Evolutionary conservation across 179 eudicot genomes (phyloP), one percentile per base, ranked within the genome.

Genomic region (Heliamphora pulchella): DNA sequence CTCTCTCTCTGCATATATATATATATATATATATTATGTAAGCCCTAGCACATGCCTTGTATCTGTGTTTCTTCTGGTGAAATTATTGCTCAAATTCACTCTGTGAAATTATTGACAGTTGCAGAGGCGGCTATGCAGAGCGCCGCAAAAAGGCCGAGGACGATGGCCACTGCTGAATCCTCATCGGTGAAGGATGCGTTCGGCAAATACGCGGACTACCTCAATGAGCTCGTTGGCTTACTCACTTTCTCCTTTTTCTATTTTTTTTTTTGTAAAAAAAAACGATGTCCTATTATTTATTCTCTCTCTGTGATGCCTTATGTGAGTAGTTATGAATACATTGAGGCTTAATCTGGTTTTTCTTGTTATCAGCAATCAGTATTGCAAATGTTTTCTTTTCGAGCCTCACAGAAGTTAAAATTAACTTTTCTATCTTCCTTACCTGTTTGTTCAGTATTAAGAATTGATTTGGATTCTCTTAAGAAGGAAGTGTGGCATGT

Each of bases 121-220:
- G 89, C 94, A 76, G 96, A 85, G 43, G 66, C 82, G 22, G 81
- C 86, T 48, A 79, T 86, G 82, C 87, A 81, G 31, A 85, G 89
- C 76, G 82, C 87, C 54, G 89, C 90, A 5, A 93, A 91, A 85
- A 93, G 85, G 84, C 89, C 92, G 3, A 84, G 92, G 81, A 85
- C 83, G 82, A 86, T 92, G 88, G 51, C 84, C 22, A 51, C 83
- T 1, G 85, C 90, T 46, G 84, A 82, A 67, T 82, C 89, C 51
- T 81, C 90, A 44, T 54, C 80, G 20, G 78, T 91, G 89, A 81
- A 83, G 75, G 87, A 89, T 20, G 86, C 89, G 58, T 93, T 93
- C 80, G 54, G 83, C 74, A 80, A 88, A 6, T 92, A 92, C 79
- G 91, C 98, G 58, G 90, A 87, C 3, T 90, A 90, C 83, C 90